Evolutionary conservation across 495 filamentous ascomycete species (phyloP).

Genomic region (Penicillium coffeae): DNA sequence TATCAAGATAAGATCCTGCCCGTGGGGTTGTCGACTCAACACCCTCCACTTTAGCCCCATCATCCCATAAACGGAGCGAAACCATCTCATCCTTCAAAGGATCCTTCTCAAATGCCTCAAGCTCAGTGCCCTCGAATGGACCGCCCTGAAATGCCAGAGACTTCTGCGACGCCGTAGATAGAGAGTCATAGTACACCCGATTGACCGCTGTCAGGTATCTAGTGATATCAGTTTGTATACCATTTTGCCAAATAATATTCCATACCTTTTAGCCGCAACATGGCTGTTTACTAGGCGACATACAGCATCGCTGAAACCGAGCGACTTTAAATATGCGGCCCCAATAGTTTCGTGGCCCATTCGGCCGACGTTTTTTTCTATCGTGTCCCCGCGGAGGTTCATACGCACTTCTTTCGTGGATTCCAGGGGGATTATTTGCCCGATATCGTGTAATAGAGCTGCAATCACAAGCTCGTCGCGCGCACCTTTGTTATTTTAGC

Average conservation of each 20-base stretch:
- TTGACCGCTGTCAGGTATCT: constrained; percentile 40
- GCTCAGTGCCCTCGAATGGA: constrained; percentile 34
- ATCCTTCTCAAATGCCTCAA: constrained; percentile 25
- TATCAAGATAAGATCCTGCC: constrained; percentile 25
- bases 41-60: constrained; percentile 35
- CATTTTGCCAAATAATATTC: neutral
- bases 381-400: constrained; percentile 19
- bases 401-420: constrained; percentile 28
- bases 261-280: constrained; percentile 43
- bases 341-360: constrained; percentile 42
- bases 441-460: constrained; percentile 44
- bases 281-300: constrained; percentile 38
- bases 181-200: constrained; percentile 30
- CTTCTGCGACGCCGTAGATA: constrained; percentile 36
- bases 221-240: neutral
- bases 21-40: constrained; percentile 28
- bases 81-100: constrained; percentile 38
- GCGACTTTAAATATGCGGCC: constrained; percentile 30
- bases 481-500: too few species aligned
- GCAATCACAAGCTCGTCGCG: constrained; percentile 37
- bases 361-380: constrained; percentile 38
- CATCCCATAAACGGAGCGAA: constrained; percentile 40
- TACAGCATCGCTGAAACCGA: constrained; percentile 39
- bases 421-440: constrained; percentile 36
- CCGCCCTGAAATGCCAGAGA: constrained; percentile 44